Base-by-base conservation (phyloP, 179 eudicot species). In the Amaranthus tricolor region DNA sequence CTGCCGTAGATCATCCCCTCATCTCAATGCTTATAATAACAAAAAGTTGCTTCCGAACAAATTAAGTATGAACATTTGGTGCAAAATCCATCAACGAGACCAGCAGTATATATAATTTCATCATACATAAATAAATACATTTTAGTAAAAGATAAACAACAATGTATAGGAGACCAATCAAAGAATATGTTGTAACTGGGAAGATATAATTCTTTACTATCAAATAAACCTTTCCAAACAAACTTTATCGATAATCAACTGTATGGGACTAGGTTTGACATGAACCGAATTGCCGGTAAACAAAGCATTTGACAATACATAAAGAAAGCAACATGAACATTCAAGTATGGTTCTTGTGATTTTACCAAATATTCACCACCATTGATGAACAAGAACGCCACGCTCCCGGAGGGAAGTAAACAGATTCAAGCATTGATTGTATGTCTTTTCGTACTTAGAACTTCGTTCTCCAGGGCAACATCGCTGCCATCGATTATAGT, bases 381-480 rank as follows among this genome's bases (percentile, higher is more conserved):
- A 85, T 60, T 85, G 88, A 83, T 85, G 88, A 71, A 85, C 88
- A 67, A 85, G 86, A 68, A 85, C 84, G 6, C 88, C 88, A 1
- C 88, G 79, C 7, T 79, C 75, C 47, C 88, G 81, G 65, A 85
- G 85, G 15, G 88, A 85, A 3, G 71, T 66, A 64, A 85, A 83
- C 55, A 83, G 81, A 55, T 83, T 73, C 88, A 85, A 73, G 78
- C 88, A 83, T 77, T 83, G 88, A 1, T 50, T 81, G 53, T 83
- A 85, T 51, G 13, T 51, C 54, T 51, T 51, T 51, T 51, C 54
- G 2, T 51, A 51, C 54, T 51, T 51, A 51, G 54, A 8, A 51
- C 54, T 51, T 1, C 54, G 9, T 51, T 51, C 54, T 7, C 54
- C 54, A 1, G 54, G 54, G 54, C 54, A 51, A 12, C 54, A 51